A percentile compares a stretch with the other conserved stretches of the same genome.
These are phyloP conservation scores for Cladosporium cucumerinum DNA, from an alignment of 2,329 filamentous ascomycete species.

Conservation along the genomic window DNA sequence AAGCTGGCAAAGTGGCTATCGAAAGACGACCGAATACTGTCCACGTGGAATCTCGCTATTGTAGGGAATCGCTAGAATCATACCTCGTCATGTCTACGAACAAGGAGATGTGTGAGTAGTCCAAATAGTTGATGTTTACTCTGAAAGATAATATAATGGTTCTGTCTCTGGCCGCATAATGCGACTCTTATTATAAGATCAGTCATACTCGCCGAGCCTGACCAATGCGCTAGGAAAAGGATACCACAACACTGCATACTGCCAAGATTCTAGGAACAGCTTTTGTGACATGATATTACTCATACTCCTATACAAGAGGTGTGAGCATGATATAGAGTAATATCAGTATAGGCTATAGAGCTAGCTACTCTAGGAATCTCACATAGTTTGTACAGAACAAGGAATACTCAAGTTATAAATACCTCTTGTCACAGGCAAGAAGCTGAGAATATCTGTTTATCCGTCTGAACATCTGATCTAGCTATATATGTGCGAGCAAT, in stretches of 20 bases:
- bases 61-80: background rate
- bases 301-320: no score
- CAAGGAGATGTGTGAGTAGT: background rate
- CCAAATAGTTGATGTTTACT: background rate
- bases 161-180: background rate
- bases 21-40: background rate
- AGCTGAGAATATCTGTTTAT: no score
- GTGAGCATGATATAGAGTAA: no score
- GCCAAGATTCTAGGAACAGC: background rate
- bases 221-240: background rate
- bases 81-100: background rate
- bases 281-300: background rate
- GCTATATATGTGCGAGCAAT: no score
- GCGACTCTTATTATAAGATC: background rate
- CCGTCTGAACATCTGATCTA: no score
- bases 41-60: background rate
- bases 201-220: background rate
- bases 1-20: slow-evolving; percentile 33
- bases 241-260: background rate
- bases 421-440: no score
- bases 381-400: no score
- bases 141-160: background rate
- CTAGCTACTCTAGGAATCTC: no score
- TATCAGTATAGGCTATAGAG: no score
- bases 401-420: no score